Base-by-base conservation (phyloP, 208 protist genomes). In the Leishmania lainsoni region DNA sequence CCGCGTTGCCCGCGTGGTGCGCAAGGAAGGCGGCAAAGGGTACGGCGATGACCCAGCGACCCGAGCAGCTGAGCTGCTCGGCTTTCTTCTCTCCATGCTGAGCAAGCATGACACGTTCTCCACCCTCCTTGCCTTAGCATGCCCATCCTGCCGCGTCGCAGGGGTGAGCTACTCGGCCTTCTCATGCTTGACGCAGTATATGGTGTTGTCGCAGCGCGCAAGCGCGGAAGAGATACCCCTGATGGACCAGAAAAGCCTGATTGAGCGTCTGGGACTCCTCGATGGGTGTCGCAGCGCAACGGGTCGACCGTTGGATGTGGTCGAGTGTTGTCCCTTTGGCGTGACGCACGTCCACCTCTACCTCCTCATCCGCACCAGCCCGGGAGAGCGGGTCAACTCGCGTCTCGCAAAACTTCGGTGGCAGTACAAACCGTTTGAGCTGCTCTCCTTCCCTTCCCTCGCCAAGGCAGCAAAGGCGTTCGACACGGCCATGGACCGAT, bases 81-180 rank as follows among this genome's bases (percentile, higher is more conserved):
- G 74, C 4, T 81, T 87, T 51, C 68, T 90, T 35, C 49, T 79
- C 17, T 51, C 39, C 68, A 71, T 88, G 54, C 42, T 80, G 10
- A 39, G 79, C 35, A 61, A 45, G 6, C n/a, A 75, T 39, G 42
- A 61, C 45, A 56, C 32, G 22, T 75, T 86, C 29, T 49, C 74
- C 20, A 42, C 54, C 32, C 66, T 90, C 49, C 75, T 90, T n/a
- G 48, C 76, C 22, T 61, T 90, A 26, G 80, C 84, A 17, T 90
- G 84, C 54, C 84, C 87, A n/a, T 81, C 83, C 16, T 90, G 87
- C 81, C 84, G 87, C 20, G 45, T 66, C 42, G 48, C 70, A 20
- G 80, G 80, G 5, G 32, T 90, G 45, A n/a, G 6, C 71, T 52
- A 42, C 17, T 73, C 75, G 0, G 10, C 49, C 59, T 14, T 54